Conservation (phyloP, 192 early-diverging fungal species). For the Backusella parvicylindrica region DNA sequence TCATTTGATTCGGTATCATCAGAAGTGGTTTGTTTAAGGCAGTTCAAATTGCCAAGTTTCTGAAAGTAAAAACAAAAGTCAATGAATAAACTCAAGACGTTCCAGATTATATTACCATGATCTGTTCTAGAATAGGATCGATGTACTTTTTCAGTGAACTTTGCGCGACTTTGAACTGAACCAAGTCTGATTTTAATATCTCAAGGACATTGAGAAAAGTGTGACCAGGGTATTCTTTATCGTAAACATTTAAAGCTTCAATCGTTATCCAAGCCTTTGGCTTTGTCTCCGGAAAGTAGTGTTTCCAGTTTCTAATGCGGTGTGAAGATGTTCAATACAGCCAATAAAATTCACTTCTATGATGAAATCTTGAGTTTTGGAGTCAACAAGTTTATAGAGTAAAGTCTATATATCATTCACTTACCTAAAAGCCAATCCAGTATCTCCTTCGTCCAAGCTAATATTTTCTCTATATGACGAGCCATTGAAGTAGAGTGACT, state of each 20-base stretch:
- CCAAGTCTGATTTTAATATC: slow-evolving; percentile 6
- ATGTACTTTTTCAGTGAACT: slow-evolving; percentile 1
- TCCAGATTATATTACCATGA: slow-evolving; percentile 1
- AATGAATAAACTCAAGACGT: neutral
- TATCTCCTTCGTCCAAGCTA: too few species aligned
- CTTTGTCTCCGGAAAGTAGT: slow-evolving; percentile 8
- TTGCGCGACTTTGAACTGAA: slow-evolving; percentile 5
- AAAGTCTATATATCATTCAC: too few species aligned
- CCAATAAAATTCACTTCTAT: too few species aligned
- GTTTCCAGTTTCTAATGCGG: too few species aligned
- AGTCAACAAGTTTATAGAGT: too few species aligned
- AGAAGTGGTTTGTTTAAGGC: neutral
- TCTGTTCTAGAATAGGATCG: neutral
- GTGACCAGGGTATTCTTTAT: neutral
- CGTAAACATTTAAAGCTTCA: slow-evolving; percentile 10
- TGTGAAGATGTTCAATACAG: too few species aligned
- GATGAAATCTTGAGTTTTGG: too few species aligned
- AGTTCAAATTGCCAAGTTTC: slow-evolving; percentile 2
- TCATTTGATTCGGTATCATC: neutral
- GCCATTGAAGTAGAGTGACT: too few species aligned
- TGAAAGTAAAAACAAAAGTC: slow-evolving; percentile 1
- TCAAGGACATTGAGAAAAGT: slow-evolving; percentile 5
- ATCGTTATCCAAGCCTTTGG: neutral
- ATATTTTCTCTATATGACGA: too few species aligned
- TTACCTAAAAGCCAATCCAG: too few species aligned